phyloP scores from a whole-genome alignment of 2,329 filamentous ascomycete species.

The Xylaria hypoxylon region DNA sequence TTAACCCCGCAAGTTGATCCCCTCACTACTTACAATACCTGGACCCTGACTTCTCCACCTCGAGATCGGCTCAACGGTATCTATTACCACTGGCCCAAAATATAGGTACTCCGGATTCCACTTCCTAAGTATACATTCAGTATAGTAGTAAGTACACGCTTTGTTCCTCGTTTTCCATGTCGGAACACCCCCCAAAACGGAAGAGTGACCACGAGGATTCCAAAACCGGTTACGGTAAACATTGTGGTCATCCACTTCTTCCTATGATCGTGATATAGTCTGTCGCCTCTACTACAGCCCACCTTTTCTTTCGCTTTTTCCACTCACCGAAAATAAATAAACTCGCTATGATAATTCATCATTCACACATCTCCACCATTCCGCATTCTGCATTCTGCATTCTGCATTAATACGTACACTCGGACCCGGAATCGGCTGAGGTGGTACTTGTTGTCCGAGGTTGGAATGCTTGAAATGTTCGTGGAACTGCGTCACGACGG shows the following conservation, averaged over 20 bases:
- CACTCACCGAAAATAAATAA: slow-evolving; percentile 22
- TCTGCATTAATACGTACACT: slow-evolving; percentile 8
- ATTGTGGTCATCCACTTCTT: slow-evolving; percentile 23
- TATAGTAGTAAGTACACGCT: background rate
- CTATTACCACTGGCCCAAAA: slow-evolving; percentile 23
- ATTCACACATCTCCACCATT: slow-evolving; percentile 19
- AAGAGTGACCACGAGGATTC: slow-evolving; percentile 20
- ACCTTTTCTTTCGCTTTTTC: slow-evolving; percentile 21
- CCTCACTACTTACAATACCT: slow-evolving; percentile 22
- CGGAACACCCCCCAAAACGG: slow-evolving; percentile 29
- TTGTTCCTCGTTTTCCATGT: slow-evolving; percentile 19
- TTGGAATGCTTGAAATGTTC: slow-evolving; percentile 37
- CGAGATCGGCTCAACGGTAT: slow-evolving; percentile 20
- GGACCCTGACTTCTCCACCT: slow-evolving; percentile 36
- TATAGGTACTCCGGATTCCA: background rate
- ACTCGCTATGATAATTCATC: slow-evolving; percentile 19
- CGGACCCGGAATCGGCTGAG: slow-evolving; percentile 19
- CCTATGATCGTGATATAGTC: slow-evolving; percentile 31
- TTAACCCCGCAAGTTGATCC: slow-evolving; percentile 39
- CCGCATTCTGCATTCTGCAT: background rate
- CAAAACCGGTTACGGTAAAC: slow-evolving; percentile 33
- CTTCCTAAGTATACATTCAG: slow-evolving; percentile 10
- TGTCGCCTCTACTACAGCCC: slow-evolving; percentile 26
- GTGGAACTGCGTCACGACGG: slow-evolving; percentile 33
- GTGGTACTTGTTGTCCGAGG: slow-evolving; percentile 8